These are phyloP conservation scores for Panicum miliaceum DNA, from an alignment of 176 grass and related monocot genomes.

Conservation along the genomic window DNA sequence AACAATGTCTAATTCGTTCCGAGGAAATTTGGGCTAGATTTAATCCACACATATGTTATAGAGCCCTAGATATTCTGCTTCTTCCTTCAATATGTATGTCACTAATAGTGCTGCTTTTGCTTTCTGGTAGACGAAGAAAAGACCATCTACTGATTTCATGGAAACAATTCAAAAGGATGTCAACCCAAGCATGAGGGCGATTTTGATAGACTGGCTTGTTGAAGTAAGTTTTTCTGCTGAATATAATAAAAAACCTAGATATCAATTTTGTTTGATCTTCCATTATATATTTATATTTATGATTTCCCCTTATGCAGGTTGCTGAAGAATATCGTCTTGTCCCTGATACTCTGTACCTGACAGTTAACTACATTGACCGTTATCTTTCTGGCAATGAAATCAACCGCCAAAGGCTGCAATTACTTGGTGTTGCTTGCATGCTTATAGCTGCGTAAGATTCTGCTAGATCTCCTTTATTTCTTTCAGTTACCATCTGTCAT, in stretches of 20 bases:
- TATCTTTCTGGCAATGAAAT: constrained; percentile 97
- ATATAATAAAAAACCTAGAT: neutral
- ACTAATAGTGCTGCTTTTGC: neutral
- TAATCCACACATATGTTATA: neutral
- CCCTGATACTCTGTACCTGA: constrained; percentile 91
- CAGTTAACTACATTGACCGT: constrained; percentile 90
- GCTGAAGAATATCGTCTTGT: constrained; percentile 95
- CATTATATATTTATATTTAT: neutral
- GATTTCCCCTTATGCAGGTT: constrained; percentile 54
- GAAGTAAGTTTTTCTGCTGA: constrained; percentile 64
- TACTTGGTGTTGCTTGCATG: constrained; percentile 98
- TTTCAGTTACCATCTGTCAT: neutral
- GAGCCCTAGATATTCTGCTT: neutral
- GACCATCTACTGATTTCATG: constrained; percentile 81
- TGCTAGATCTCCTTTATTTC: neutral
- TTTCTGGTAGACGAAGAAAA: constrained; percentile 77
- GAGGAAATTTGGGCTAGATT: neutral
- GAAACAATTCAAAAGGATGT: constrained; percentile 92
- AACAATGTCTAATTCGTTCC: neutral
- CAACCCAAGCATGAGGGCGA: constrained; percentile 91
- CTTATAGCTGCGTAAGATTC: constrained; percentile 94
- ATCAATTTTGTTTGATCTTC: neutral
- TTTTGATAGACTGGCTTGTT: constrained; percentile 98
- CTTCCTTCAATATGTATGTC: neutral
- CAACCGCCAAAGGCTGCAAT: constrained; percentile 85